Conservation (phyloP, 2,329 filamentous ascomycete species). For the Phaeosphaeriaceae sp. region DNA sequence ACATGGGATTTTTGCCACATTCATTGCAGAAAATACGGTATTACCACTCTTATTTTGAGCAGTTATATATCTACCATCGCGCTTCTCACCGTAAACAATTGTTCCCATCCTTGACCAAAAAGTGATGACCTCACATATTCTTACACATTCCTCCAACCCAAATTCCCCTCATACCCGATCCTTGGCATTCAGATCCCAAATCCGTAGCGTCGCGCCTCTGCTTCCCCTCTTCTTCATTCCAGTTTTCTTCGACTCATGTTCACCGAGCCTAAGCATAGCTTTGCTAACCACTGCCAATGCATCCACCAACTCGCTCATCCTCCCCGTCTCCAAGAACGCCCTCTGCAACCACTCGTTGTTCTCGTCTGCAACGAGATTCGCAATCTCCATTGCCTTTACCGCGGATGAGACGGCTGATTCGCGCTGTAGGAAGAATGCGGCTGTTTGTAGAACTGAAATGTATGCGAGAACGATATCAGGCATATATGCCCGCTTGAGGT, state of each 20-base stretch:
- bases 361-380: slow-evolving; percentile 68
- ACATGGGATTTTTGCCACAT: too few relatives aligned
- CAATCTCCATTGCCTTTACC: slow-evolving; percentile 85
- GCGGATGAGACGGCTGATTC: slow-evolving; percentile 79
- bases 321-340: slow-evolving; percentile 47
- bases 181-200: slow-evolving; percentile 50
- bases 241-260: slow-evolving; percentile 44
- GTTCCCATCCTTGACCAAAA: neutral
- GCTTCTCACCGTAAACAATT: too few relatives aligned
- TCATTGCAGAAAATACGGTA: too few relatives aligned
- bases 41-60: too few relatives aligned
- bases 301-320: slow-evolving; percentile 55
- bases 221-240: slow-evolving; percentile 50
- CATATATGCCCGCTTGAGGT: slow-evolving; percentile 78
- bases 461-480: slow-evolving; percentile 87
- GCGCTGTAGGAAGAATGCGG: slow-evolving; percentile 74
- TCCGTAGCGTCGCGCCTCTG: slow-evolving; percentile 50
- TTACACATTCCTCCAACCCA: neutral
- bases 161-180: slow-evolving; percentile 14
- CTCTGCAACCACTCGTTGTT: slow-evolving; percentile 43
- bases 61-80: too few relatives aligned
- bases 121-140: neutral
- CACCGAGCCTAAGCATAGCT: slow-evolving; percentile 64
- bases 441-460: slow-evolving; percentile 79
- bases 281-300: slow-evolving; percentile 79